Evolutionary conservation across 257 asterid species (phyloP).

Genomic region (Jasminum sambac): DNA sequence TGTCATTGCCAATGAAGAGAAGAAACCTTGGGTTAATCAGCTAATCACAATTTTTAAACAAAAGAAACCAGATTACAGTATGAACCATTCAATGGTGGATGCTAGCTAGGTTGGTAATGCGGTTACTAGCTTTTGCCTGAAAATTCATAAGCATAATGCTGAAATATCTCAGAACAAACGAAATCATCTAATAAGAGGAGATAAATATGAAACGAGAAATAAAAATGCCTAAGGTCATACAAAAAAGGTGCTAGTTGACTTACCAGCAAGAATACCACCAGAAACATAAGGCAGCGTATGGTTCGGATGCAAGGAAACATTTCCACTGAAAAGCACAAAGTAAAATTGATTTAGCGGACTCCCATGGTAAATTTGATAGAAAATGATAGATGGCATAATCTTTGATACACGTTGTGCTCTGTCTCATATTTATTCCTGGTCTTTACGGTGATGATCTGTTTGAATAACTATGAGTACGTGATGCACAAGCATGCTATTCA

Average conservation of each 20-base stretch:
- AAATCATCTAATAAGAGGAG: constrained; percentile 1
- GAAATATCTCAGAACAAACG: constrained; percentile 14
- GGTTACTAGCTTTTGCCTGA: background rate
- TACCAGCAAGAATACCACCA: constrained; percentile 99
- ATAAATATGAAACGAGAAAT: background rate
- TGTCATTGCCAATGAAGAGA: constrained; percentile 31
- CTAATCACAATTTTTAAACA: constrained; percentile 24
- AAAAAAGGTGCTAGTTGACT: constrained; percentile 24
- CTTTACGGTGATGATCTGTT: background rate
- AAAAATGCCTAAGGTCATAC: background rate
- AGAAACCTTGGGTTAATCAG: constrained; percentile 32
- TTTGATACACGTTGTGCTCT: constrained; percentile 8
- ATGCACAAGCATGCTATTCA: background rate
- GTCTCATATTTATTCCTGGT: background rate
- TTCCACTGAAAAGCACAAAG: constrained; percentile 62
- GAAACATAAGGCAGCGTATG: constrained; percentile 50
- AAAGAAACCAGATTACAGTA: constrained; percentile 11
- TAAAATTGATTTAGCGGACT: constrained; percentile 20
- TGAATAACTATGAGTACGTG: constrained; percentile 6
- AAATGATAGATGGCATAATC: constrained; percentile 1
- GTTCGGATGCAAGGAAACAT: constrained; percentile 60
- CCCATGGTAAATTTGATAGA: constrained; percentile 19
- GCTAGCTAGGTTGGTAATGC: background rate
- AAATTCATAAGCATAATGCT: background rate
- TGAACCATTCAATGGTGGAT: constrained; percentile 3